Evolutionary conservation across 208 protist genomes (phyloP).

Genomic region (Porcisia deanei): DNA sequence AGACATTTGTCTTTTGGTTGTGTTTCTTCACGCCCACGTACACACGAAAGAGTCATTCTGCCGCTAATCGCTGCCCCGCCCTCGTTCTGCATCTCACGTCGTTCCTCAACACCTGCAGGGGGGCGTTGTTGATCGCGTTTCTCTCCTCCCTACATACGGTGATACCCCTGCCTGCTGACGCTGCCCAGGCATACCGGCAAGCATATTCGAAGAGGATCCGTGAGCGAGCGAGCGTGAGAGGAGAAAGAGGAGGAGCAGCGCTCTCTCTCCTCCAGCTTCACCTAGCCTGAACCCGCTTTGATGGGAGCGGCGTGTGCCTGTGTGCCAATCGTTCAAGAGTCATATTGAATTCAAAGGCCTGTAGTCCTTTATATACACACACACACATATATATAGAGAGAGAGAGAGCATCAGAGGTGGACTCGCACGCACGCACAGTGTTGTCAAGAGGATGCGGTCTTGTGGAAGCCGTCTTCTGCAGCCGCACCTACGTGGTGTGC

Average conservation of each 20-base stretch:
- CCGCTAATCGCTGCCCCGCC: not conserved
- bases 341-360: not conserved
- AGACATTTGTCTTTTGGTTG: not conserved
- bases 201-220: too few species aligned
- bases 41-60: not conserved
- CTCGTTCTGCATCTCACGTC: not conserved
- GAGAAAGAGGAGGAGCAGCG: too few species aligned
- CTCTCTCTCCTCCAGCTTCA: too few species aligned
- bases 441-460: constrained; percentile 5
- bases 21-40: not conserved
- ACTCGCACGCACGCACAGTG: not conserved
- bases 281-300: too few species aligned
- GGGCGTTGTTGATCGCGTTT: not conserved
- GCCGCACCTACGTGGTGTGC: constrained; percentile 10
- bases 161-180: too few species aligned
- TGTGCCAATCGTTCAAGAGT: too few species aligned
- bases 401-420: not conserved
- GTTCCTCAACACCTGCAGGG: not conserved
- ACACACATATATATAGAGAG: not conserved
- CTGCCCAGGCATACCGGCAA: too few species aligned
- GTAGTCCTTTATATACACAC: not conserved
- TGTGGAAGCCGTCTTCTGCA: constrained; percentile 8
- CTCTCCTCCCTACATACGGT: too few species aligned
- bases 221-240: too few species aligned
- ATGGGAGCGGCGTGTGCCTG: too few species aligned